Evolutionary conservation across 345 rosid genomes (phyloP).

Genomic region (Melaleuca quinquenervia): DNA sequence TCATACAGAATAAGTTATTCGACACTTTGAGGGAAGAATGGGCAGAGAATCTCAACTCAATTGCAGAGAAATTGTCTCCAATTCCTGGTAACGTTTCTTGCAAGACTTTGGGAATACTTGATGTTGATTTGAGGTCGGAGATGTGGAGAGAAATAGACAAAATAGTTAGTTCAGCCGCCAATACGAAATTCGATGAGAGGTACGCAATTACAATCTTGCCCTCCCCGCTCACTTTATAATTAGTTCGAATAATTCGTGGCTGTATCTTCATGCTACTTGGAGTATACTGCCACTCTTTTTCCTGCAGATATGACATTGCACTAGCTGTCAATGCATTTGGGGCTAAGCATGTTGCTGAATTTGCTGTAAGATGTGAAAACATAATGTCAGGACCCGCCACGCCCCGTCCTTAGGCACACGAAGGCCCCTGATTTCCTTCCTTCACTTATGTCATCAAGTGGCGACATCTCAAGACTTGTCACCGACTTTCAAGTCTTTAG

Average conservation of each 20-base stretch:
- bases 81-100: slow-evolving; percentile 19
- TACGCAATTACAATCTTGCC: background rate
- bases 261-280: background rate
- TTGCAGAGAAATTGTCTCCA: background rate
- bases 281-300: no score
- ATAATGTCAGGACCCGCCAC: no score
- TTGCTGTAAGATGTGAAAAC: slow-evolving; percentile 44
- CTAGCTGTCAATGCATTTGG: slow-evolving; percentile 50
- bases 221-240: background rate
- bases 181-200: background rate
- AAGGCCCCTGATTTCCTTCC: no score
- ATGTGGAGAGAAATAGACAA: slow-evolving; percentile 20
- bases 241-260: background rate
- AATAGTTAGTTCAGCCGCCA: slow-evolving; percentile 30
- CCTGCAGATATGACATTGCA: slow-evolving; percentile 36
- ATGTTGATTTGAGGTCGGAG: slow-evolving; percentile 4
- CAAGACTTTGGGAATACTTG: slow-evolving; percentile 14
- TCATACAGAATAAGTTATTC: slow-evolving; percentile 3
- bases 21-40: background rate
- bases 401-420: no score
- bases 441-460: no score
- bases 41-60: background rate
- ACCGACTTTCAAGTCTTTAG: no score
- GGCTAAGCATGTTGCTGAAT: slow-evolving; percentile 34
- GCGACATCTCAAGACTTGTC: no score